A percentile compares a stretch with the other conserved stretches of the same genome.
These are phyloP conservation scores for Mycena vulgaris DNA, from an alignment of 768 basidiomycete genomes.

Conservation along the genomic window DNA sequence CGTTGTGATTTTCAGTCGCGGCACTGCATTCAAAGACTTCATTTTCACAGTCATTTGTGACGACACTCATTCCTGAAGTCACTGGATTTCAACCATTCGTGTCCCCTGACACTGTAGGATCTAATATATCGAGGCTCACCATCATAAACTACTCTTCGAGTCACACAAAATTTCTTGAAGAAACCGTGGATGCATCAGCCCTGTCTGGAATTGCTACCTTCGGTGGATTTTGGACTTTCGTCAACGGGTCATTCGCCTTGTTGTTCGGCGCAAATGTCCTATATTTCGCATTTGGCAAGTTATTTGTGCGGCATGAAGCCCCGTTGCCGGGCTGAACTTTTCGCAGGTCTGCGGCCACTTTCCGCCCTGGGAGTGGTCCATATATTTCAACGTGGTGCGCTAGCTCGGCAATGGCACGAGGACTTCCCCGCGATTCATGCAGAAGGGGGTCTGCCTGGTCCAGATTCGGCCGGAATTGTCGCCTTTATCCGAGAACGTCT, in stretches of 20 bases:
- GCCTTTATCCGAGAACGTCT: no score
- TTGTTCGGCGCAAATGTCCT: constrained; percentile 25
- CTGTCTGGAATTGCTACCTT: not conserved
- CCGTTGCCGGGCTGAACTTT: not conserved
- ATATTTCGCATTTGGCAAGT: constrained; percentile 22
- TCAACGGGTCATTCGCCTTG: constrained; percentile 12
- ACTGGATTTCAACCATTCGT: no score
- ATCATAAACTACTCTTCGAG: no score
- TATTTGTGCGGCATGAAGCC: no score
- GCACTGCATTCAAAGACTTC: no score
- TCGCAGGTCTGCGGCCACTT: constrained; percentile 4
- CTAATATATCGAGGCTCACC: no score
- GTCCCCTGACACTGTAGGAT: no score
- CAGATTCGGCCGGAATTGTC: constrained; percentile 20
- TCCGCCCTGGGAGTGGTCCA: constrained; percentile 26
- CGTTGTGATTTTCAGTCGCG: no score
- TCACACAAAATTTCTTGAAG: not conserved
- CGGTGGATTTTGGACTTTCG: constrained; percentile 26
- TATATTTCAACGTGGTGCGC: constrained; percentile 1
- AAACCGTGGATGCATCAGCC: not conserved
- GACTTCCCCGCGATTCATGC: constrained; percentile 23
- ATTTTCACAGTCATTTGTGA: no score
- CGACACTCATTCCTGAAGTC: no score
- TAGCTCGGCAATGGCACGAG: constrained; percentile 16
- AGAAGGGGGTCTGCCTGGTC: not conserved